Conservation (phyloP, 2,329 filamentous ascomycete species). For the Saccharata proteae region DNA sequence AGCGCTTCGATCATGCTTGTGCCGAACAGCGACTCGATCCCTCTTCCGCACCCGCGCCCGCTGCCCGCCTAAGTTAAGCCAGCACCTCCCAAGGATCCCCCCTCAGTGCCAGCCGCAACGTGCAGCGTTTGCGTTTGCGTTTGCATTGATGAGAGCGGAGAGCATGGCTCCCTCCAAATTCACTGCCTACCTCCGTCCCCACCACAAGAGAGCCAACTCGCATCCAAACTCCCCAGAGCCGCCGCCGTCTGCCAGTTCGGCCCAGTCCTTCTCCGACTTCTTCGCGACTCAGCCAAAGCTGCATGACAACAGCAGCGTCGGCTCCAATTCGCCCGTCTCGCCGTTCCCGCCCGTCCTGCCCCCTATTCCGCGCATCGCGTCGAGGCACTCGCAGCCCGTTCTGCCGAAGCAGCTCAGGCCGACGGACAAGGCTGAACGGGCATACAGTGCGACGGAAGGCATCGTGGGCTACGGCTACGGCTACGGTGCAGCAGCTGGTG, state of each 20-base stretch:
- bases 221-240: conserved; percentile 22
- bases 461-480: background rate
- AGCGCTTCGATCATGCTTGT: no score
- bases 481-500: background rate
- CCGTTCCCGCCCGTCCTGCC: conserved; percentile 27
- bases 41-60: no score
- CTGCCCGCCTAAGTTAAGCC: no score
- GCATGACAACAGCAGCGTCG: conserved; percentile 16
- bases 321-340: conserved; percentile 23
- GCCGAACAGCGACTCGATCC: no score
- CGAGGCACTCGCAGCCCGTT: conserved; percentile 14
- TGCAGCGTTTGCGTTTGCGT: no score
- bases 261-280: conserved; percentile 3
- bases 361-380: conserved; percentile 27
- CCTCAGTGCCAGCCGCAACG: no score
- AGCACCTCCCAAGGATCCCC: no score
- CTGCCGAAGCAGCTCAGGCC: conserved; percentile 1
- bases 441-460: background rate
- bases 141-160: no score
- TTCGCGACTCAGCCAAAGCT: conserved; percentile 17
- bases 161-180: conserved; percentile 28
- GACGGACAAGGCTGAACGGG: conserved; percentile 2
- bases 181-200: conserved; percentile 27
- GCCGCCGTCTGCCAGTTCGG: conserved; percentile 13
- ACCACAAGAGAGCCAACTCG: conserved; percentile 27